Evolutionary conservation across 2,329 filamentous ascomycete genomes (phyloP).

Genomic region (Botrytis fragariae): DNA sequence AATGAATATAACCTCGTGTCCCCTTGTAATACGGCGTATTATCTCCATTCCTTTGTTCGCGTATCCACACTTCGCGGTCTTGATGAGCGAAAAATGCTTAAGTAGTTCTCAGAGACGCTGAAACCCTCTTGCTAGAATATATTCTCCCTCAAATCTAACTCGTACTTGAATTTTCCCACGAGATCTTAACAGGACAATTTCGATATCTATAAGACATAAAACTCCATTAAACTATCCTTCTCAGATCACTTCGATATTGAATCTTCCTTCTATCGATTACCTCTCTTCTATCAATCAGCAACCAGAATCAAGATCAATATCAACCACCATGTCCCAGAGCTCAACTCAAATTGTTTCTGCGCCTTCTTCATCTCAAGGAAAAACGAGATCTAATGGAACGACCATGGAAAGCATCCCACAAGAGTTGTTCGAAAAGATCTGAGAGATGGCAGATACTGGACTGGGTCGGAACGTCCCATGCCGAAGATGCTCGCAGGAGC

Average conservation of each 20-base stretch:
- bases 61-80: neutral
- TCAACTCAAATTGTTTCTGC: neutral
- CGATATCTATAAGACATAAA: neutral
- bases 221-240: rapidly evolving
- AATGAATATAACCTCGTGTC: neutral
- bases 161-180: neutral
- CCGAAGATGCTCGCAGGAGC: neutral
- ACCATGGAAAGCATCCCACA: neutral
- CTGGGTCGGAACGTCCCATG: too few species aligned
- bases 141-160: neutral
- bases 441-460: too few species aligned
- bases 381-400: neutral
- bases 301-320: neutral
- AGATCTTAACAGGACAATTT: too few species aligned
- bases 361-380: rapidly evolving
- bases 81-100: neutral
- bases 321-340: neutral
- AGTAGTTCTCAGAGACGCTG: neutral
- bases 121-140: neutral
- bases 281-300: neutral
- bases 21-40: neutral
- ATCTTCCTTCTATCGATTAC: neutral
- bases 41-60: rapidly evolving
- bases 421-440: neutral
- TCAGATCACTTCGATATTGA: neutral